A percentile compares a stretch with the other conserved stretches of the same genome.
These are phyloP conservation scores for Trypanosoma boissoni DNA, from an alignment of 208 protist species.

Conservation along the genomic window DNA sequence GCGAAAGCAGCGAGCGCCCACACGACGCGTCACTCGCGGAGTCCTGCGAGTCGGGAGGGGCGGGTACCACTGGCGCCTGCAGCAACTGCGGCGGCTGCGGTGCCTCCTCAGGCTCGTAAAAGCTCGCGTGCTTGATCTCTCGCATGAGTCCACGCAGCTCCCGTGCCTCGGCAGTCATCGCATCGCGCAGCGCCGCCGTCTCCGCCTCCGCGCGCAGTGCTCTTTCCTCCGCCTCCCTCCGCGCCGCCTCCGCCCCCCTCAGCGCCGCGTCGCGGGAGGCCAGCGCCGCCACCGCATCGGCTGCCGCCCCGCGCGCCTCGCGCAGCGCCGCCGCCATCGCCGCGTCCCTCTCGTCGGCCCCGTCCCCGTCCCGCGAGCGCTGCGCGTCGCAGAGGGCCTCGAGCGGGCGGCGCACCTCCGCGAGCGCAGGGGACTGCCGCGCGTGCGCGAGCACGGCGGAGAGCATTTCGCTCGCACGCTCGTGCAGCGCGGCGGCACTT, in stretches of 20 bases:
- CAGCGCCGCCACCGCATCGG: neutral
- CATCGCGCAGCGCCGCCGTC: constrained; percentile 1
- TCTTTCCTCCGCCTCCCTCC: neutral
- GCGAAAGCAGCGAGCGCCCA: constrained; percentile 31
- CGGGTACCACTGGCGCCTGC: neutral
- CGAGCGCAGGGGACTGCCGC: neutral
- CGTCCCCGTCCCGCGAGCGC: constrained; percentile 11
- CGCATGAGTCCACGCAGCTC: neutral
- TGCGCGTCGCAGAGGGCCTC: neutral
- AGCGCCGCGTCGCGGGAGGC: neutral
- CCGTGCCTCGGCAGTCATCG: constrained; percentile 5
- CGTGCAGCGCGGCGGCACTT: constrained; percentile 4
- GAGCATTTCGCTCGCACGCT: constrained; percentile 27
- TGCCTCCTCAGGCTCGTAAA: neutral
- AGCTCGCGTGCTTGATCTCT: no score
- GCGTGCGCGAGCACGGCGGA: constrained; percentile 8
- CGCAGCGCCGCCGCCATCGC: constrained; percentile 31
- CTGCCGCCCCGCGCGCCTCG: constrained; percentile 34
- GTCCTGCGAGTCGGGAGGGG: neutral
- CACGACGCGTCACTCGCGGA: neutral
- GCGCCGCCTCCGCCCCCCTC: neutral
- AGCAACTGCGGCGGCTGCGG: neutral
- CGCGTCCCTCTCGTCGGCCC: no score
- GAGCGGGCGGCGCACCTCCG: neutral
- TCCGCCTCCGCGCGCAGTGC: neutral